phyloP scores from a whole-genome alignment of 2,329 filamentous ascomycete genomes.

The Knufia petricola region DNA sequence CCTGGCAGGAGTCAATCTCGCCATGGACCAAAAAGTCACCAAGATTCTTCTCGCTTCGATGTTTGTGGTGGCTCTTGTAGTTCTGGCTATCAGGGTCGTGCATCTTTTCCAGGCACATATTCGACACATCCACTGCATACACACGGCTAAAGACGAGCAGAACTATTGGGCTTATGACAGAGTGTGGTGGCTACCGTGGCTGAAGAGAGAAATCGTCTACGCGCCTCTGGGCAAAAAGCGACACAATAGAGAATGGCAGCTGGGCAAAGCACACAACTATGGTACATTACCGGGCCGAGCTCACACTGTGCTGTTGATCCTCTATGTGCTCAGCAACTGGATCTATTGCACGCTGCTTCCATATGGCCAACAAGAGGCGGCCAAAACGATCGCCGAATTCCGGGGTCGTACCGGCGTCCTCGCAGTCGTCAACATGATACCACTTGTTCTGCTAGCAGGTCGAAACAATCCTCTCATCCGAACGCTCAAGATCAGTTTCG shows the following conservation, averaged over 20 bases:
- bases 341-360: slow-evolving; percentile 54
- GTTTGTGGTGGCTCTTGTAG: slow-evolving; percentile 24
- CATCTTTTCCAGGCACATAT: slow-evolving; percentile 38
- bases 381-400: slow-evolving; percentile 64
- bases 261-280: slow-evolving; percentile 58
- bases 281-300: slow-evolving; percentile 73
- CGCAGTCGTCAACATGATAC: slow-evolving; percentile 81
- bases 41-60: slow-evolving; percentile 28
- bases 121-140: slow-evolving; percentile 34
- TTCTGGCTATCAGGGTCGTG: slow-evolving; percentile 33
- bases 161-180: slow-evolving; percentile 38
- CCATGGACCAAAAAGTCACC: slow-evolving; percentile 18
- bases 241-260: slow-evolving; percentile 65
- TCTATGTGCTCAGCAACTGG: slow-evolving; percentile 64
- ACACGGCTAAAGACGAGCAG: slow-evolving; percentile 31
- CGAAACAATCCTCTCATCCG: slow-evolving; percentile 88
- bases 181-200: slow-evolving; percentile 31
- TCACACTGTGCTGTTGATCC: slow-evolving; percentile 57
- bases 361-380: slow-evolving; percentile 34
- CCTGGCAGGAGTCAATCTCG: slow-evolving; percentile 22
- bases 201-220: slow-evolving; percentile 41
- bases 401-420: slow-evolving; percentile 78
- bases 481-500: slow-evolving; percentile 78
- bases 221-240: slow-evolving; percentile 64
- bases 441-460: slow-evolving; percentile 76